Base-by-base conservation (phyloP, 2,329 filamentous ascomycete species). In the Fusarium pseudonygamai region DNA sequence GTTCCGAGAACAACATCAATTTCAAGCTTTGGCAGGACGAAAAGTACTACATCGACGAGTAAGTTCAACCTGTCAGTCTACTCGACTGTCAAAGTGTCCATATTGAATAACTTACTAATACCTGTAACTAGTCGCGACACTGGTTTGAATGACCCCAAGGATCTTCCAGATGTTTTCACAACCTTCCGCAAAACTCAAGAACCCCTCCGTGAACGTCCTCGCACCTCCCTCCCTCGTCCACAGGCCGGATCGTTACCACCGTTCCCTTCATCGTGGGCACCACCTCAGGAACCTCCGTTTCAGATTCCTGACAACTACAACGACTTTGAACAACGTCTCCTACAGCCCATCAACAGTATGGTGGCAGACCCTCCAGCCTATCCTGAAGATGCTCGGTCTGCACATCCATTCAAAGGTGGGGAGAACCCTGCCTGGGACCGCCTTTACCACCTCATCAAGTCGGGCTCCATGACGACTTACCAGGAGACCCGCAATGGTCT, bases 41-140 rank as follows among this genome's bases (percentile, higher is more conserved):
- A 80, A 96, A 95, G 79, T 95, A 93, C 75, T 91, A 91, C 67
- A 86, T 95, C 57, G 91, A 95, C 76, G 92, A 95, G 93, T 95
- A 84, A 82, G 92, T 88, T 30, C 16, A 22, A 20, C 13, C 8
- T 22, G 3, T 22, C 24, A 24, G n/a, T 18, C 20, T 18, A n/a
- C 39, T 24, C 13, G 7, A 15, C 7, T 20, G 6, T 5, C 5
- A 3, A 16, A 6, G 16, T 26, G 16, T 16, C 26, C 50, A 12
- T 20, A 22, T 16, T 42, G n/a, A 36, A 60, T 12, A 39, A 30
- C 22, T 40, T 11, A 57, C 75, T 79, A 66, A 80, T 60, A 7
- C 16, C 13, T 37, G 32, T 4, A 6, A 11, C 53, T 50, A 95
- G 93, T 74, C 90, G 90, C 28, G 93, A 96, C 77, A 79, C 93